Percentiles rank a stretch among this genome's conserved stretches.
Conservation (phyloP, 164 flowering plant genomes). For the Vitis riparia region DNA sequence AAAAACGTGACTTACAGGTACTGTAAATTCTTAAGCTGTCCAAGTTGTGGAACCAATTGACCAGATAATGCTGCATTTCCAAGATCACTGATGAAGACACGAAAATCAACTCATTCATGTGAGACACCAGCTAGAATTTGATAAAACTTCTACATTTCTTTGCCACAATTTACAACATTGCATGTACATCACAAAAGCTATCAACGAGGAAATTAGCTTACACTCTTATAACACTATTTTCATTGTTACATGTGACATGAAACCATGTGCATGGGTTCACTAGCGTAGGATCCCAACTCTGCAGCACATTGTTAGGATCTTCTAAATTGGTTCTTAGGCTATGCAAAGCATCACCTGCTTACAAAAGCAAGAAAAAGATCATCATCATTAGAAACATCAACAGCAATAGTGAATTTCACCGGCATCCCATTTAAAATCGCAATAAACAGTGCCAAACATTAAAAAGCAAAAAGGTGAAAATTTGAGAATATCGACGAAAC, state of each 20-base stretch:
- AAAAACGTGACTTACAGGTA: conserved; percentile 65
- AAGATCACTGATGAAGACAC: conserved; percentile 62
- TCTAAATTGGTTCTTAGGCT: conserved; percentile 55
- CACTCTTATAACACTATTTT: conserved; percentile 95
- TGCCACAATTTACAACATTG: neutral
- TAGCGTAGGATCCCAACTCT: conserved; percentile 96
- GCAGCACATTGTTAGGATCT: conserved; percentile 90
- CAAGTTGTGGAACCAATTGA: conserved; percentile 80
- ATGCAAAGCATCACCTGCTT: conserved; percentile 88
- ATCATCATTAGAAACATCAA: neutral
- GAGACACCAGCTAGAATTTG: no score
- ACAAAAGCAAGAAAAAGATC: conserved; percentile 8
- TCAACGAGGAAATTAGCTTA: conserved; percentile 28
- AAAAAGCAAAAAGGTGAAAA: neutral
- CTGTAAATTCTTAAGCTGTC: conserved; percentile 77
- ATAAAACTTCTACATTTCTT: neutral
- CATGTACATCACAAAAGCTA: neutral
- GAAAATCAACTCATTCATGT: neutral
- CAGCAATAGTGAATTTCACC: no score
- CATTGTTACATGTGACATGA: conserved; percentile 92
- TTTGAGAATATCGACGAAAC: no score
- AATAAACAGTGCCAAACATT: no score
- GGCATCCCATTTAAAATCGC: no score
- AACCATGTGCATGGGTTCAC: conserved; percentile 98
- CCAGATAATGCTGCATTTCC: conserved; percentile 97